phyloP scores from a whole-genome alignment of 805 yeast genomes.

The Scheffersomyces amazonensis region DNA sequence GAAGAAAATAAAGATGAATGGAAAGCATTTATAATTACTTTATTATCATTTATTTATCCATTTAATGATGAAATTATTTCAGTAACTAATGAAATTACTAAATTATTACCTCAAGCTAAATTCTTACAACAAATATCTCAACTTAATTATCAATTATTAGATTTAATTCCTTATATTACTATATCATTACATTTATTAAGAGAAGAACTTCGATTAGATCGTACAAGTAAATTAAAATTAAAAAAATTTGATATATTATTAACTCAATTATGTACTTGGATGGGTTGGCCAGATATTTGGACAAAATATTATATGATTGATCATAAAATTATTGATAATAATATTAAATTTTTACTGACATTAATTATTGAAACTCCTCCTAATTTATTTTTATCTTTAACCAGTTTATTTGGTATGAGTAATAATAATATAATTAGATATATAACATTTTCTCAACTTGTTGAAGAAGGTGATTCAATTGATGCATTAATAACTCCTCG shows the following conservation, averaged over 20 bases:
- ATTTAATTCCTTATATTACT: conserved; percentile 59
- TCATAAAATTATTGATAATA: conserved; percentile 28
- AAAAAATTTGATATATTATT: conserved; percentile 50
- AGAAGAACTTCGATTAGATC: conserved; percentile 69
- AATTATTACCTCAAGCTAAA: conserved; percentile 28
- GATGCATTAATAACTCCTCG: conserved; percentile 66
- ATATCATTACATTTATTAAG: conserved; percentile 71
- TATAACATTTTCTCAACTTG: conserved; percentile 63
- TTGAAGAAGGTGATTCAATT: conserved; percentile 57
- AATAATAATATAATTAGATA: conserved; percentile 47
- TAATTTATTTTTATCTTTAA: conserved; percentile 52
- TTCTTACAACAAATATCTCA: conserved; percentile 20
- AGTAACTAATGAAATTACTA: conserved; percentile 24
- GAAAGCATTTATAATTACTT: conserved; percentile 53
- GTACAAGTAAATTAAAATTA: conserved; percentile 34
- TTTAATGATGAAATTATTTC: conserved; percentile 20
- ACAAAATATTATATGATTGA: conserved; percentile 48
- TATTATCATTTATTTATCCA: conserved; percentile 51
- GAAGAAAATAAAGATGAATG: conserved; percentile 50
- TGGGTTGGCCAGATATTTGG: conserved; percentile 78
- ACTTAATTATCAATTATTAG: conserved; percentile 43
- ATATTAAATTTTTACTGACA: conserved; percentile 40
- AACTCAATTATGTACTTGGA: conserved; percentile 60
- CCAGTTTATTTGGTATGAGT: conserved; percentile 45
- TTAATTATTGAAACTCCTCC: conserved; percentile 58